phyloP scores from a whole-genome alignment of 2,329 filamentous ascomycete genomes.

The Colletotrichum sp. region DNA sequence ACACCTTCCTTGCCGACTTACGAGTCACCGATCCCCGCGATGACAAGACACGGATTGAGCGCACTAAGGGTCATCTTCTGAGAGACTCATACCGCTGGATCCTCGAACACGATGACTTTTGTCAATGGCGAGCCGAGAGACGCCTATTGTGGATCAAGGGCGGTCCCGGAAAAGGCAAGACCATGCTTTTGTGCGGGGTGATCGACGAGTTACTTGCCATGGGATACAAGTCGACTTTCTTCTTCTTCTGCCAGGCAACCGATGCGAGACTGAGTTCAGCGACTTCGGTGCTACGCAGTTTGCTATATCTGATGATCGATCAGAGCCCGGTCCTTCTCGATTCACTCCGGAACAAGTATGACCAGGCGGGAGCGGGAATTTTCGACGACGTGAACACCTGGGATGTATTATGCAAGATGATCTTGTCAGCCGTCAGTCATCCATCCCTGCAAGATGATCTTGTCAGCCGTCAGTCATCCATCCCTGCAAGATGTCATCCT shows the following conservation, averaged over 20 bases:
- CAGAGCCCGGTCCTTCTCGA: too few relatives aligned
- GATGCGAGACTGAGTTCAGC: constrained; percentile 41
- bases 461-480: too few relatives aligned
- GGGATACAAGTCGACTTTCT: constrained; percentile 12
- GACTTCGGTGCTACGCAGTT: constrained; percentile 42
- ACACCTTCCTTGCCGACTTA: not conserved
- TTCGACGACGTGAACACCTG: too few relatives aligned
- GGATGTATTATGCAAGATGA: too few relatives aligned
- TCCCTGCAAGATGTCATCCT: too few relatives aligned
- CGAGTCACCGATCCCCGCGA: constrained; percentile 30
- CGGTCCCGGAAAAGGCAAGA: constrained; percentile 47
- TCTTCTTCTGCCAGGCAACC: constrained; percentile 49
- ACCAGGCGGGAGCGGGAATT: too few relatives aligned
- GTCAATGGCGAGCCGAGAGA: constrained; percentile 25
- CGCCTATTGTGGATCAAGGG: constrained; percentile 42
- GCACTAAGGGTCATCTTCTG: constrained; percentile 36
- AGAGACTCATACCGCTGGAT: constrained; percentile 39
- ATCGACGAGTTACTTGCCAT: constrained; percentile 31
- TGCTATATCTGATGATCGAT: constrained; percentile 44
- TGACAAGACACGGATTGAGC: constrained; percentile 40
- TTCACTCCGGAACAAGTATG: too few relatives aligned
- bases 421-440: too few relatives aligned
- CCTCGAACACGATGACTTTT: constrained; percentile 29
- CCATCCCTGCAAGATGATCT: too few relatives aligned
- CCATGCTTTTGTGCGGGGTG: constrained; percentile 44